phyloP scores from a whole-genome alignment of 2,329 filamentous ascomycete genomes.

The Cytospora piceicola region DNA sequence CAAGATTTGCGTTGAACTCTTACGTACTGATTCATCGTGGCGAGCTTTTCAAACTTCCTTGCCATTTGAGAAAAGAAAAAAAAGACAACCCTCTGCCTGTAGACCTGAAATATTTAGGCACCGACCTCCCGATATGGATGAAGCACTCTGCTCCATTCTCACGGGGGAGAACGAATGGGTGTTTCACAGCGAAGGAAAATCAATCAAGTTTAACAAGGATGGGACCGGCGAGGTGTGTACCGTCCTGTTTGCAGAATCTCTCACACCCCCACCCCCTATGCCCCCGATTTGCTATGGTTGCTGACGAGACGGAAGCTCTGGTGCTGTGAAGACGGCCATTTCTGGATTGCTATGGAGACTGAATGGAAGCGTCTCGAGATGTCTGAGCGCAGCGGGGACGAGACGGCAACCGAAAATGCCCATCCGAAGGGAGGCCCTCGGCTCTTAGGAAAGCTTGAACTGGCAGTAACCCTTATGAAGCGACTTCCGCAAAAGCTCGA shows the following conservation, averaged over 20 bases:
- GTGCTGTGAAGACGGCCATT: constrained; percentile 34
- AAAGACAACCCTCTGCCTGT: too few relatives aligned
- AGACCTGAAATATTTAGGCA: neutral
- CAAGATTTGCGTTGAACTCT: too few relatives aligned
- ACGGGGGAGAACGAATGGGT: constrained; percentile 33
- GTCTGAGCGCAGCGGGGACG: neutral
- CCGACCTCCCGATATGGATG: constrained; percentile 33
- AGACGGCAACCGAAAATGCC: neutral
- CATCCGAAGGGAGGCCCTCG: too few relatives aligned
- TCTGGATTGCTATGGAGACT: constrained; percentile 33
- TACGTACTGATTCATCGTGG: too few relatives aligned
- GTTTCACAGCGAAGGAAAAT: constrained; percentile 33
- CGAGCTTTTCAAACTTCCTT: too few relatives aligned
- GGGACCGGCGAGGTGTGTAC: constrained; percentile 35
- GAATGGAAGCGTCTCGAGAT: constrained; percentile 35
- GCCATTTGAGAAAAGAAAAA: too few relatives aligned
- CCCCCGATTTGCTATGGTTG: neutral
- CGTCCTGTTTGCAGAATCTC: neutral
- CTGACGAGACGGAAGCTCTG: constrained; percentile 30
- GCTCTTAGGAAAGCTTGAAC: too few relatives aligned
- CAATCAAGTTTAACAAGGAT: constrained; percentile 35
- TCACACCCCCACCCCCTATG: neutral
- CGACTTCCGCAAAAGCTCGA: constrained; percentile 27
- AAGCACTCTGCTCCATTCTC: constrained; percentile 36
- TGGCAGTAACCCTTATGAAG: constrained; percentile 31